Conservation (phyloP, 352 stramenopile species). For the Thraustotheca clavata region DNA sequence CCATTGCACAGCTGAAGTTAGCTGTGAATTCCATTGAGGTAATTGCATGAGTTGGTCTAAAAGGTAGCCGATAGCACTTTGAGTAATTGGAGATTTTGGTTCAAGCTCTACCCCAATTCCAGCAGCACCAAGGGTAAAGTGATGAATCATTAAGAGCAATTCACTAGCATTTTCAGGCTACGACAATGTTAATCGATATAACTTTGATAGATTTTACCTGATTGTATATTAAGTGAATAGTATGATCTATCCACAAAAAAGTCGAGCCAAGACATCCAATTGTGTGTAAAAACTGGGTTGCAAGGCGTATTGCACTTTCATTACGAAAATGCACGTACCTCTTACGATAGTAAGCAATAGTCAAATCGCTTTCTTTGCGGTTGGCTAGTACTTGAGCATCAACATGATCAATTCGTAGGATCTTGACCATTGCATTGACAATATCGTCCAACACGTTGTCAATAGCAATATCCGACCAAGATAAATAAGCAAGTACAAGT, state of each 20-base stretch:
- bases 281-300: constrained; percentile 36
- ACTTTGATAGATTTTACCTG: constrained; percentile 23
- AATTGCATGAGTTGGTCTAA: constrained; percentile 63
- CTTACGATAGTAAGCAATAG: constrained; percentile 73
- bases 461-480: constrained; percentile 32
- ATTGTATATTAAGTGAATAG: neutral
- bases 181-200: neutral
- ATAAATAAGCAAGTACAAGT: constrained; percentile 59
- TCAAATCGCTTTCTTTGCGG: constrained; percentile 17
- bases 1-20: no score
- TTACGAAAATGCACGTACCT: constrained; percentile 63
- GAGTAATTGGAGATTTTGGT: constrained; percentile 12
- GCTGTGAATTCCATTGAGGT: constrained; percentile 29
- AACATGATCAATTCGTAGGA: constrained; percentile 53
- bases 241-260: neutral
- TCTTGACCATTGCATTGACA: constrained; percentile 35
- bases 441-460: constrained; percentile 45
- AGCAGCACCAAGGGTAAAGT: constrained; percentile 2
- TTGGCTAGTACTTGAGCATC: constrained; percentile 69
- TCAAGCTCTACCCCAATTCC: neutral
- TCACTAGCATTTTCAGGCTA: neutral
- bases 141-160: constrained; percentile 8
- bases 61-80: constrained; percentile 59
- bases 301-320: constrained; percentile 42
- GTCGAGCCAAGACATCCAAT: constrained; percentile 25